A percentile compares a stretch with the other conserved stretches of the same genome.
Conservation (phyloP, 1,284 basidiomycete species). For the Tilletia caries region DNA sequence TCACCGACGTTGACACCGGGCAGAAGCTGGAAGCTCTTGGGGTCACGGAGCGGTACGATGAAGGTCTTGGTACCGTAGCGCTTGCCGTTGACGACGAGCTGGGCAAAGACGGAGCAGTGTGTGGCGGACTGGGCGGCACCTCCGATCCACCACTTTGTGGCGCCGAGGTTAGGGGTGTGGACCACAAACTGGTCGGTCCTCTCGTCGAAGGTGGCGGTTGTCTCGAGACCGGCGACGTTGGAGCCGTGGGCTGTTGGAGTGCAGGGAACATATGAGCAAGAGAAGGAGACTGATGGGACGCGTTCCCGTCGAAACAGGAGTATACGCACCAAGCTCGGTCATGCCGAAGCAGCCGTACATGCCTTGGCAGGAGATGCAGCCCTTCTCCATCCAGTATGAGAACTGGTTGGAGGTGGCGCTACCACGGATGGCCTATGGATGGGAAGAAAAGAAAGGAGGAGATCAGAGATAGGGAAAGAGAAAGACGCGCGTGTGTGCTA, state of each 20-base stretch:
- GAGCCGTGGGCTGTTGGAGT: conserved; percentile 56
- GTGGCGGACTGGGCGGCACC: conserved; percentile 62
- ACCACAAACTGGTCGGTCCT: conserved; percentile 61
- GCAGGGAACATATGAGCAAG: too few relatives aligned
- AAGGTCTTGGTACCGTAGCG: conserved; percentile 62
- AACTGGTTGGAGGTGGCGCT: conserved; percentile 54
- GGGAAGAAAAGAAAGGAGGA: background rate
- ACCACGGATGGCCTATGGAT: conserved; percentile 29
- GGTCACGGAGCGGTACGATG: conserved; percentile 60
- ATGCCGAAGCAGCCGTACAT: conserved; percentile 63
- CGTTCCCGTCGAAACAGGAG: conserved; percentile 18
- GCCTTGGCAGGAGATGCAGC: conserved; percentile 60
- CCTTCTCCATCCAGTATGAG: conserved; percentile 61
- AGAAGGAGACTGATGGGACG: background rate
- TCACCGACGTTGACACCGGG: conserved; percentile 63
- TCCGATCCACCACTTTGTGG: conserved; percentile 58
- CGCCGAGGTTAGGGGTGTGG: conserved; percentile 57
- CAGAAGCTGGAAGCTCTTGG: conserved; percentile 54
- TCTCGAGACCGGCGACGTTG: conserved; percentile 63
- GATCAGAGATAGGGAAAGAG: conserved; percentile 26
- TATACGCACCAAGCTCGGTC: conserved; percentile 54
- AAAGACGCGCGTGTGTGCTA: conserved; percentile 12
- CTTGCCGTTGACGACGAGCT: conserved; percentile 61
- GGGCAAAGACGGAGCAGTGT: conserved; percentile 62
- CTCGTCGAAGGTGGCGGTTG: conserved; percentile 61